These are phyloP conservation scores for Vitis labrusca DNA, from an alignment of 164 flowering plant genomes.

Conservation along the genomic window DNA sequence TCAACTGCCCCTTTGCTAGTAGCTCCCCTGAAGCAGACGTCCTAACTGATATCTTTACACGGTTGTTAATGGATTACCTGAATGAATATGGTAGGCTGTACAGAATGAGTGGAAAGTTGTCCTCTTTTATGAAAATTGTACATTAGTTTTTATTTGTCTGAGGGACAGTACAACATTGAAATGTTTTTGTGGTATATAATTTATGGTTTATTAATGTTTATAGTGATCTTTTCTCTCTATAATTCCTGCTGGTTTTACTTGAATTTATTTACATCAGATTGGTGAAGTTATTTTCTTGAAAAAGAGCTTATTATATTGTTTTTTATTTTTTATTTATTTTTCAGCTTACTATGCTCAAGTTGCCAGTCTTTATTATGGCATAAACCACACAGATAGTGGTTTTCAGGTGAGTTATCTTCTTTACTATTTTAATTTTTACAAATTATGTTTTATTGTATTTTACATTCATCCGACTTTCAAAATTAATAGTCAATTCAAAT, in stretches of 20 bases:
- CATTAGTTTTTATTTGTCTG: not conserved
- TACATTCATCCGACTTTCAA: too few relatives aligned
- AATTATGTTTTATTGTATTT: not conserved
- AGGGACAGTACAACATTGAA: too few relatives aligned
- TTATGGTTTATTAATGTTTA: not conserved
- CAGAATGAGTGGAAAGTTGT: not conserved
- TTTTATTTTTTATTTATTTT: slow-evolving; percentile 16
- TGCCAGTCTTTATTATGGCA: slow-evolving; percentile 84
- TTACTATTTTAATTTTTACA: not conserved
- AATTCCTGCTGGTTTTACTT: too few relatives aligned
- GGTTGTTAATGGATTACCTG: slow-evolving; percentile 83
- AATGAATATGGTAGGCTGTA: slow-evolving; percentile 88
- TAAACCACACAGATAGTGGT: slow-evolving; percentile 57
- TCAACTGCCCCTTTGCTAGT: slow-evolving; percentile 76
- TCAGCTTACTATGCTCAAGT: slow-evolving; percentile 96
- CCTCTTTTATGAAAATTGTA: not conserved
- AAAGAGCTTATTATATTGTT: slow-evolving; percentile 2
- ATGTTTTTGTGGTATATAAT: too few relatives aligned
- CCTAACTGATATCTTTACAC: slow-evolving; percentile 71
- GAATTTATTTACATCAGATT: not conserved
- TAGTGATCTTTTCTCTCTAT: not conserved
- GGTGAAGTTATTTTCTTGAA: not conserved
- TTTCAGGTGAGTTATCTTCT: slow-evolving; percentile 62
- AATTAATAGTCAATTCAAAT: too few relatives aligned
- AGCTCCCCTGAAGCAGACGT: slow-evolving; percentile 81